A percentile compares a stretch with the other conserved stretches of the same genome.
These are phyloP conservation scores for Eutrema salsugineum DNA, from an alignment of 441 rosid genomes.

Conservation along the genomic window DNA sequence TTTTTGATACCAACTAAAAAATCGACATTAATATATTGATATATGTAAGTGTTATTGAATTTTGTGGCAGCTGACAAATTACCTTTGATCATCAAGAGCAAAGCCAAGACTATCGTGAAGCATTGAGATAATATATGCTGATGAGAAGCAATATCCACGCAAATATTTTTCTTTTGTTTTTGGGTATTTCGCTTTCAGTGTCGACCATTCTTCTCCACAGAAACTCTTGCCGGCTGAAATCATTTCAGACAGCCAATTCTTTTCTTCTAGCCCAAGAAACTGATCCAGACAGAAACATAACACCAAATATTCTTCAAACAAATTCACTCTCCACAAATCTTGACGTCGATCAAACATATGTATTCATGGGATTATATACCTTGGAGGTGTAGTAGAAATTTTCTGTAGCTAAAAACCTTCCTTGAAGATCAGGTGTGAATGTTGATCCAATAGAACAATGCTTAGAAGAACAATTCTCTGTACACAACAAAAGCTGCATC, in stretches of 20 bases:
- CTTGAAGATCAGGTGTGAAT: conserved; percentile 69
- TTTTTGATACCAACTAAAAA: not conserved
- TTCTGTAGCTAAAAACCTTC: conserved; percentile 73
- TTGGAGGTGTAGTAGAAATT: conserved; percentile 79
- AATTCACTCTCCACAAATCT: not conserved
- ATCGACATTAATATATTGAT: not conserved
- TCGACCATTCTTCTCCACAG: conserved; percentile 70
- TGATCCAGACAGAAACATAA: conserved; percentile 27
- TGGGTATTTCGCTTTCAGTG: conserved; percentile 42
- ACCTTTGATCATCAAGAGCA: conserved; percentile 16
- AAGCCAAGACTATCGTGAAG: conserved; percentile 43
- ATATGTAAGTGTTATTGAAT: not conserved
- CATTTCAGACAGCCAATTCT: conserved; percentile 49
- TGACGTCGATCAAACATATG: not conserved
- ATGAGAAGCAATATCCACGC: conserved; percentile 54
- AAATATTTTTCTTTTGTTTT: conserved; percentile 43
- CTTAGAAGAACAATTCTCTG: conserved; percentile 57
- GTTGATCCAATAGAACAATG: conserved; percentile 67
- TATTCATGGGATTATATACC: conserved; percentile 33
- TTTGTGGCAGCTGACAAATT: not conserved
- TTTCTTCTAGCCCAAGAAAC: conserved; percentile 65
- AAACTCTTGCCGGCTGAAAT: conserved; percentile 49
- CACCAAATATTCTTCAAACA: not conserved
- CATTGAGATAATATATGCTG: conserved; percentile 49
- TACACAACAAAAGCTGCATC: conserved; percentile 1